phyloP scores from a whole-genome alignment of 768 basidiomycete genomes.

The Leccinum aurantiacum region DNA sequence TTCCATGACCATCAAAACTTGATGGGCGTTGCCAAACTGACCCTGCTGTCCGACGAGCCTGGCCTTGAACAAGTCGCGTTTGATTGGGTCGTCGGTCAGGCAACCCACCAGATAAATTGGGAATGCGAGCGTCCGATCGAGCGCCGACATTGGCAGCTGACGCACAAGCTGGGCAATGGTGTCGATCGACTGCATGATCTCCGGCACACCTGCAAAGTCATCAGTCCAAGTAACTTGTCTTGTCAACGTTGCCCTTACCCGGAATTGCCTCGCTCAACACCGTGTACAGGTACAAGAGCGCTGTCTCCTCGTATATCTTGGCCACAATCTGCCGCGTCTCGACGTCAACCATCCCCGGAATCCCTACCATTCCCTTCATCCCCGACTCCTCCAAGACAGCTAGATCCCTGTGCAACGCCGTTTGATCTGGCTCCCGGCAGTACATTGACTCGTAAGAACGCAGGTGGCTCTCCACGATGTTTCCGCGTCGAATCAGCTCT shows the following conservation, averaged over 20 bases:
- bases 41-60: constrained; percentile 55
- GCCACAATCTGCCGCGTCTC: constrained; percentile 50
- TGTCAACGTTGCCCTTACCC: constrained; percentile 44
- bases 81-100: constrained; percentile 63
- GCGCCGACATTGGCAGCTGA: constrained; percentile 53
- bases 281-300: constrained; percentile 67
- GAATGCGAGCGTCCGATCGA: constrained; percentile 69
- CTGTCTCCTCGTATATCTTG: constrained; percentile 64
- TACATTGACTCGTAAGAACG: constrained; percentile 39
- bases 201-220: constrained; percentile 58
- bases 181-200: constrained; percentile 61
- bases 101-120: constrained; percentile 74
- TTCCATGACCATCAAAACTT: constrained; percentile 62
- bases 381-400: constrained; percentile 16
- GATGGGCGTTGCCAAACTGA: constrained; percentile 59
- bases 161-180: constrained; percentile 52
- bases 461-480: constrained; percentile 66
- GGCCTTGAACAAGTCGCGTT: constrained; percentile 57
- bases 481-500: constrained; percentile 73
- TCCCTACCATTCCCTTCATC: constrained; percentile 31
- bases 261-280: constrained; percentile 68
- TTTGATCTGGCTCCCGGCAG: constrained; percentile 34
- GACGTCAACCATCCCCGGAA: constrained; percentile 24
- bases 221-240: constrained; percentile 1
- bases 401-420: constrained; percentile 44